A percentile compares a stretch with the other conserved stretches of the same genome.
Evolutionary conservation across 2,329 filamentous ascomycete genomes (phyloP).

Genomic region (Westerdykella sp.): DNA sequence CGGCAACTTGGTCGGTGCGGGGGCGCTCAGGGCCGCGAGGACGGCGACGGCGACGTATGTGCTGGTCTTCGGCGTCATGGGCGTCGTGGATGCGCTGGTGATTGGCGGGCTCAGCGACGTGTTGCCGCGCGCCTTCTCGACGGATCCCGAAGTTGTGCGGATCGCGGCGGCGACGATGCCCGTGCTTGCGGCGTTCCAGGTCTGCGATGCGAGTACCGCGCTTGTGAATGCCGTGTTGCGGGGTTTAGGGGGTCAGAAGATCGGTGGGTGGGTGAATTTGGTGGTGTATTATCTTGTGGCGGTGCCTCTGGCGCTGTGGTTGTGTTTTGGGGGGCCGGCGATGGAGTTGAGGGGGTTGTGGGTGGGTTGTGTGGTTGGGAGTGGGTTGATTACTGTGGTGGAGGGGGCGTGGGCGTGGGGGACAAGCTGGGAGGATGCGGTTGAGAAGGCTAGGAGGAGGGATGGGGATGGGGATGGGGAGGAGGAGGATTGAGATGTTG

Average conservation of each 20-base stretch:
- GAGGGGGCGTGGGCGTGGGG: constrained; percentile 30
- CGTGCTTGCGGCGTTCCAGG: constrained; percentile 33
- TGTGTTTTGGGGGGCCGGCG: constrained; percentile 32
- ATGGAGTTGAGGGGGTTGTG: constrained; percentile 34
- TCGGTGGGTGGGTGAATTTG: constrained; percentile 36
- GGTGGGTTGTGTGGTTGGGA: constrained; percentile 32
- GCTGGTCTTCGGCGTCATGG: constrained; percentile 31
- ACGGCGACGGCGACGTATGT: constrained; percentile 31
- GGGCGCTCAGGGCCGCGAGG: constrained; percentile 27
- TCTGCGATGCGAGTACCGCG: constrained; percentile 35
- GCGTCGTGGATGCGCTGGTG: constrained; percentile 30
- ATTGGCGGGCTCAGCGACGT: constrained; percentile 24
- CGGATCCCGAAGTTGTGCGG: constrained; percentile 30
- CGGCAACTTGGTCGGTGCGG: constrained; percentile 37
- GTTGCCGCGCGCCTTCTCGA: constrained; percentile 31
- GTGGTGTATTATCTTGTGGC: constrained; percentile 36
- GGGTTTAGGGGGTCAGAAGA: constrained; percentile 34
- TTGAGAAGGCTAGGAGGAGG: constrained; percentile 25
- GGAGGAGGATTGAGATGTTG: too few relatives aligned
- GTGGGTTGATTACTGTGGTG: constrained; percentile 27
- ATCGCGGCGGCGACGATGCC: constrained; percentile 32
- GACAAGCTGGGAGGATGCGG: constrained; percentile 26
- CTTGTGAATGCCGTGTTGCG: constrained; percentile 35
- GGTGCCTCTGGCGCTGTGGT: constrained; percentile 31
- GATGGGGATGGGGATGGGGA: constrained; percentile 4